Base-by-base conservation (phyloP, 2,329 filamentous ascomycete species). In the Fusarium piperis region DNA sequence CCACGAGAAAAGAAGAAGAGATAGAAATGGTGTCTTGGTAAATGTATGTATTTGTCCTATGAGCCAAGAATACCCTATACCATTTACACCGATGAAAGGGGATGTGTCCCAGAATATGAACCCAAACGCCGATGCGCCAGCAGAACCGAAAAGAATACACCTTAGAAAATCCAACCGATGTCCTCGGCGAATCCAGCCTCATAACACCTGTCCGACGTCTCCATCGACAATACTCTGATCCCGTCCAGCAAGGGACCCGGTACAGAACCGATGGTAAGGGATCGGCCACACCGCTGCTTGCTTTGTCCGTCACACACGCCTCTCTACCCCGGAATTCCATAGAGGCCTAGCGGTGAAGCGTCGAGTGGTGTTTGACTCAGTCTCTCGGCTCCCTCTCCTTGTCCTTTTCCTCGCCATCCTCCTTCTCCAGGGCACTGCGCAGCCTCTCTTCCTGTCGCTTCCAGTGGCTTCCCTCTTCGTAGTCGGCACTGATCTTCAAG, bases 391-490 rank as follows among this genome's bases (percentile, higher is more conserved):
- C 75, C 33, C 76, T 74, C 10, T 71, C 65, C 20, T 85, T 83
- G 36, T 80, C 80, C 51, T 86, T 83, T 55, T 75, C 74, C 3
- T 68, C 63, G 15, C 84, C 82, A 5, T 72, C 71, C 16, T 85
- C 83, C 38, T 81, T 81, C 52, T 86, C 84, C 15, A 84, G 63
- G 6, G 83, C 80, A 60, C 81, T 83, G 59, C 85, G 83, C 57
- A 87, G 62, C 68, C 91, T 86, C 81, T 95, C 93, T 78, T 96
- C 94, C 79, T 97, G 93, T 71, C 90, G 91, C 83, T 89, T 91
- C 93, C 94, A 96, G 80, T 97, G 93, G 56, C 91, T 89, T 7
- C 94, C 94, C 81, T 97, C 94, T 78, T 95, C 91, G 76, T 96
- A 96, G 79, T 95, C 88, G 78, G 92, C 91, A 78, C 91, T 91